A percentile compares a stretch with the other conserved stretches of the same genome.
Evolutionary conservation across 2,329 filamentous ascomycete species (phyloP).

Genomic region (Talaromyces sp.): DNA sequence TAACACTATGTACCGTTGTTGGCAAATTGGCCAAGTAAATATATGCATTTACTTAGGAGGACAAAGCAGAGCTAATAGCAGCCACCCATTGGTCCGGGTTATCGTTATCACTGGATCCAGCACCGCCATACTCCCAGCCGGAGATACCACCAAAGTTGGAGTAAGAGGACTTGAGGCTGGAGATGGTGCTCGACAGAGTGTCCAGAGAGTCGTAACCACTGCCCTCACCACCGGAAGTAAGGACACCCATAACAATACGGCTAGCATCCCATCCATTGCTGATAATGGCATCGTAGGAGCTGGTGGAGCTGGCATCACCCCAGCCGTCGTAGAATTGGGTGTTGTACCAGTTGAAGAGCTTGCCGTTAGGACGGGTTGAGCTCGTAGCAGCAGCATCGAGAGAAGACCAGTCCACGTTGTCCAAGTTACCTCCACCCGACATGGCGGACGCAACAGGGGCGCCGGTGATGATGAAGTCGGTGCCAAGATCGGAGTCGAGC

Average conservation of each 20-base stretch:
- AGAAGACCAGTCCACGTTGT: slow-evolving; percentile 67
- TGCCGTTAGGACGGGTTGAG: slow-evolving; percentile 42
- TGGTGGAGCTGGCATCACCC: slow-evolving; percentile 45
- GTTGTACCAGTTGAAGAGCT: slow-evolving; percentile 70
- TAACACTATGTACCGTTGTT: too few species aligned
- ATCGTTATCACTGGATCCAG: slow-evolving; percentile 19
- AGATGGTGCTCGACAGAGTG: slow-evolving; percentile 48
- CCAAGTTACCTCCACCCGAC: slow-evolving; percentile 50
- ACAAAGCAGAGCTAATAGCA: not conserved
- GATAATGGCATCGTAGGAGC: slow-evolving; percentile 48
- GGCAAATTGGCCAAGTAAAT: too few species aligned
- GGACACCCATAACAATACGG: slow-evolving; percentile 68
- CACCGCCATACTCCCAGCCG: slow-evolving; percentile 86
- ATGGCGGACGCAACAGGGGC: slow-evolving; percentile 65
- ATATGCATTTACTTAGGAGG: slow-evolving; percentile 25
- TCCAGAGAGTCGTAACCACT: slow-evolving; percentile 52
- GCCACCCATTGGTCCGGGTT: slow-evolving; percentile 2
- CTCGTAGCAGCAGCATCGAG: slow-evolving; percentile 49
- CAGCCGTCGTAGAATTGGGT: slow-evolving; percentile 80
- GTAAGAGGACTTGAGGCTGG: slow-evolving; percentile 50
- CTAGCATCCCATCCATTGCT: slow-evolving; percentile 58
- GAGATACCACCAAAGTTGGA: slow-evolving; percentile 69
- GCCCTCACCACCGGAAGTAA: slow-evolving; percentile 67
- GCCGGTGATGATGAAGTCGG: slow-evolving; percentile 59
- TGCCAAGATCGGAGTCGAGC: slow-evolving; percentile 59